Conservation (phyloP, 2,329 filamentous ascomycete genomes). For the Cladophialophora psammophila region DNA sequence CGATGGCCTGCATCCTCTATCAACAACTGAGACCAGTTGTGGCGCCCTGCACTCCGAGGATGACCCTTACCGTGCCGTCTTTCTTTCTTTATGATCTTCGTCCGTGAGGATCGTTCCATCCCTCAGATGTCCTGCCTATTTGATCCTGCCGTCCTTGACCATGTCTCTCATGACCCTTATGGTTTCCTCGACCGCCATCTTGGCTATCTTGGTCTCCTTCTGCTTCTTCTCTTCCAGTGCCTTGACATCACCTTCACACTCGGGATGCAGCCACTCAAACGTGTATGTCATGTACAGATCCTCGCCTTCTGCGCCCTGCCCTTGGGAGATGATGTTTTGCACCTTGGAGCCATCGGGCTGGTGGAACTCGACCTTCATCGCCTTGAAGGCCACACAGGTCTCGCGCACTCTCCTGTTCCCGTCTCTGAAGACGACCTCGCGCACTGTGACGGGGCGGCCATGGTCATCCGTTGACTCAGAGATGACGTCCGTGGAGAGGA, state of each 20-base stretch:
- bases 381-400: slow-evolving; percentile 38
- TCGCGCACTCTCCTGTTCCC: slow-evolving; percentile 40
- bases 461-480: slow-evolving; percentile 32
- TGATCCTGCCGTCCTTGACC: slow-evolving; percentile 38
- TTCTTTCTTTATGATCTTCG: background rate
- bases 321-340: slow-evolving; percentile 46
- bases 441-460: slow-evolving; percentile 38
- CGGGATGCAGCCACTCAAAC: slow-evolving; percentile 51
- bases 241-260: slow-evolving; percentile 31
- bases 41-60: background rate
- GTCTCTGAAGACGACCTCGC: slow-evolving; percentile 43
- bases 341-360: slow-evolving; percentile 42
- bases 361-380: slow-evolving; percentile 43
- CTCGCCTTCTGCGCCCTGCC: slow-evolving; percentile 44
- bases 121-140: slow-evolving; percentile 10
- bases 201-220: slow-evolving; percentile 34
- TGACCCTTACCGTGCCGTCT: background rate
- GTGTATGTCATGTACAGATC: slow-evolving; percentile 52
- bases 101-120: background rate
- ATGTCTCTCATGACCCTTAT: slow-evolving; percentile 40
- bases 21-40: background rate
- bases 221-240: slow-evolving; percentile 26
- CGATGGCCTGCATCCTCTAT: background rate
- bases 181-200: slow-evolving; percentile 40
- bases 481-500: slow-evolving; percentile 39